Conservation (phyloP, 768 basidiomycete species). For the Boletus fagicola region DNA sequence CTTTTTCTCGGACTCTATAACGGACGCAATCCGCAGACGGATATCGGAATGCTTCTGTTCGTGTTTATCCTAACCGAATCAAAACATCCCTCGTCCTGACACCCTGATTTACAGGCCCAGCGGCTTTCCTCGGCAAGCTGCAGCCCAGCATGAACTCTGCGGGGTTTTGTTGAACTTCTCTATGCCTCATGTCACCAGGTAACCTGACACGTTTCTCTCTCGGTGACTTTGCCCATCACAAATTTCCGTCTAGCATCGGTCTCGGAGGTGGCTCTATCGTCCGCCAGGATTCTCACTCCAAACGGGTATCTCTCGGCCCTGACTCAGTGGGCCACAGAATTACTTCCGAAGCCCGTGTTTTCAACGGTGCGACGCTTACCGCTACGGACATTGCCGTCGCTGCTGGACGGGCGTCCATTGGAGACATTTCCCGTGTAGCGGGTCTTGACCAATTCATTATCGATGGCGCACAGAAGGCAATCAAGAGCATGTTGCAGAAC, state of each 20-base stretch:
- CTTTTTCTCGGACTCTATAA: slow-evolving; percentile 11
- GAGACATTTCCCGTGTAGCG: slow-evolving; percentile 24
- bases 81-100: slow-evolving; percentile 9
- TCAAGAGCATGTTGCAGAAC: slow-evolving; percentile 45
- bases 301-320: slow-evolving; percentile 54
- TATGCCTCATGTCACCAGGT: slow-evolving; percentile 53
- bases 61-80: slow-evolving; percentile 11
- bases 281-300: slow-evolving; percentile 31
- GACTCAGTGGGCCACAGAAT: slow-evolving; percentile 62
- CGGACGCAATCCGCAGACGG: slow-evolving; percentile 36
- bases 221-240: not conserved
- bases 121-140: slow-evolving; percentile 63
- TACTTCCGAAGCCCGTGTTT: slow-evolving; percentile 48
- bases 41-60: slow-evolving; percentile 56
- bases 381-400: slow-evolving; percentile 60
- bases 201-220: slow-evolving; percentile 4
- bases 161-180: slow-evolving; percentile 62
- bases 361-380: slow-evolving; percentile 57
- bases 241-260: slow-evolving; percentile 42
- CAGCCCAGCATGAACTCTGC: slow-evolving; percentile 58
- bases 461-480: slow-evolving; percentile 37
- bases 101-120: slow-evolving; percentile 35
- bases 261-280: slow-evolving; percentile 64
- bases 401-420: slow-evolving; percentile 32
- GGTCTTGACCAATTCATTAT: slow-evolving; percentile 28